These are phyloP conservation scores for Cajanus cajan DNA, from an alignment of 306 rosid species.

Conservation along the genomic window DNA sequence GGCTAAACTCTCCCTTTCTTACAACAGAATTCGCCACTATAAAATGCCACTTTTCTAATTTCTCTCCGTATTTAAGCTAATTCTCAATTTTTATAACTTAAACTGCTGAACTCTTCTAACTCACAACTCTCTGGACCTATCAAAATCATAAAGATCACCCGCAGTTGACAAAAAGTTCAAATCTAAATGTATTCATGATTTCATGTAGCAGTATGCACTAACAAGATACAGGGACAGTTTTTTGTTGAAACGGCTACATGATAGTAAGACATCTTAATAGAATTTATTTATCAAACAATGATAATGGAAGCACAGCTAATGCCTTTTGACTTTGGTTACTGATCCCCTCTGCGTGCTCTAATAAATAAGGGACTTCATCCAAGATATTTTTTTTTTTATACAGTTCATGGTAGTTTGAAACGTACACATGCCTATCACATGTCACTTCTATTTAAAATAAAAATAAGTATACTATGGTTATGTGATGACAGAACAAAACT, in stretches of 20 bases:
- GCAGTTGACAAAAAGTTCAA: neutral
- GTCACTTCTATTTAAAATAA: neutral
- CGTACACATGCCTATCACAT: neutral
- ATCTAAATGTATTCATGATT: neutral
- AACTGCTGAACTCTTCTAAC: neutral
- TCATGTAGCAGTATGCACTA: neutral
- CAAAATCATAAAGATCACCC: neutral
- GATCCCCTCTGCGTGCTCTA: neutral
- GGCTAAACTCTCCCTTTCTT: too few species aligned
- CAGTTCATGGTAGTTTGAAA: neutral
- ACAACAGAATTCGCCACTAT: too few species aligned
- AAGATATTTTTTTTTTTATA: too few species aligned
- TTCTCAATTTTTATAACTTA: neutral
- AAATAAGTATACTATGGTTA: neutral
- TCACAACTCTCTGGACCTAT: neutral
- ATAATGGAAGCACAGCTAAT: neutral
- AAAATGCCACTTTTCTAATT: neutral
- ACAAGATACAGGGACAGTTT: neutral
- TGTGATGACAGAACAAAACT: neutral
- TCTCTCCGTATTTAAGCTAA: neutral
- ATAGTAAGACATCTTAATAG: neutral
- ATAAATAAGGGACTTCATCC: too few species aligned
- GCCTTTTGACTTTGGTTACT: neutral
- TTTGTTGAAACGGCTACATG: neutral
- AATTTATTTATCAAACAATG: neutral